phyloP scores from a whole-genome alignment of 2,329 filamentous ascomycete genomes.

The Fusarium incarnatum region DNA sequence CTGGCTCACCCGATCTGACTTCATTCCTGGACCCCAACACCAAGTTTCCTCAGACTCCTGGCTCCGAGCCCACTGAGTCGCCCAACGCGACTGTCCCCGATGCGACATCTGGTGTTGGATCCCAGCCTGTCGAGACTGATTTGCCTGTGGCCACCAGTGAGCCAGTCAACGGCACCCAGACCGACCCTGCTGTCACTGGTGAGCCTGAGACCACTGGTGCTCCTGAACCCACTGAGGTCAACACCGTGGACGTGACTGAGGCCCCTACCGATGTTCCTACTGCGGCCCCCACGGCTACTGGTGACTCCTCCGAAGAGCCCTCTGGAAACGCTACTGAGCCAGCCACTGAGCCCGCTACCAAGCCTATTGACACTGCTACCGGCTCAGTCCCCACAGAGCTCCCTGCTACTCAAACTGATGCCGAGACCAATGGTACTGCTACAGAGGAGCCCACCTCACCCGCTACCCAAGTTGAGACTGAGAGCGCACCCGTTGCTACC shows the following conservation, averaged over 20 bases:
- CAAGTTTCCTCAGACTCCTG: constrained; percentile 18
- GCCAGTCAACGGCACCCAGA: constrained; percentile 21
- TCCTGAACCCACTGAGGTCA: background rate
- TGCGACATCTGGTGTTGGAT: constrained; percentile 16
- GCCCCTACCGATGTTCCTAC: constrained; percentile 17
- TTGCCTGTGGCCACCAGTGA: constrained; percentile 23
- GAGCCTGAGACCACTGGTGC: constrained; percentile 29
- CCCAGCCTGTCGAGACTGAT: constrained; percentile 12
- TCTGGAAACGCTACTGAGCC: constrained; percentile 8
- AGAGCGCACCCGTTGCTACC: constrained; percentile 15
- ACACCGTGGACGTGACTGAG: constrained; percentile 5
- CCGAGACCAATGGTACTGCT: constrained; percentile 30
- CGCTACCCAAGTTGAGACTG: constrained; percentile 9
- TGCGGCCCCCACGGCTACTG: constrained; percentile 13
- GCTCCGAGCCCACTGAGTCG: constrained; percentile 15
- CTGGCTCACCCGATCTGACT: constrained; percentile 18
- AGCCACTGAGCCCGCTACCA: constrained; percentile 22
- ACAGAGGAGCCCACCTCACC: constrained; percentile 23
- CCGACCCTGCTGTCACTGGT: constrained; percentile 4
- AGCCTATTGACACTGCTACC: constrained; percentile 17
- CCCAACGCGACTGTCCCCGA: constrained; percentile 24
- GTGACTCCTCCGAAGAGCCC: constrained; percentile 17
- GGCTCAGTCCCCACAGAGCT: constrained; percentile 5
- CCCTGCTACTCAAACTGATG: constrained; percentile 26
- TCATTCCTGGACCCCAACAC: constrained; percentile 29